phyloP scores from a whole-genome alignment of 2,329 filamentous ascomycete genomes.

The Alternaria hordeiaustralica region DNA sequence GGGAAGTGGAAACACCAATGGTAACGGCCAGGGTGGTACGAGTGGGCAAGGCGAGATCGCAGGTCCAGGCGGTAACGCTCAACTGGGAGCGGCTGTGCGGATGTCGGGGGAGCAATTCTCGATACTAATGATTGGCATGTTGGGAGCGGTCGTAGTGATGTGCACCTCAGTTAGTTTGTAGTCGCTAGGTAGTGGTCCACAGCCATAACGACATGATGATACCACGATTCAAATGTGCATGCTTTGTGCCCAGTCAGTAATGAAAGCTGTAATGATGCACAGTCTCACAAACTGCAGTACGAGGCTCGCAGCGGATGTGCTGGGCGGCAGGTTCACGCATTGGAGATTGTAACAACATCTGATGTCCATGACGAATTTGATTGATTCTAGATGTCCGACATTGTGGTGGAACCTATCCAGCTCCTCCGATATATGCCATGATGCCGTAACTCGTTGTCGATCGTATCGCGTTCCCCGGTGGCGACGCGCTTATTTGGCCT shows the following conservation, averaged over 20 bases:
- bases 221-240: neutral
- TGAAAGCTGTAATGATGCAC: neutral
- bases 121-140: constrained; percentile 18
- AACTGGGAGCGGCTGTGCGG: constrained; percentile 14
- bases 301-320: neutral
- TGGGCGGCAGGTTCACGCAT: neutral
- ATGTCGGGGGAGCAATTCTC: constrained; percentile 16
- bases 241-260: neutral
- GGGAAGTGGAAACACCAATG: neutral
- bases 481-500: constrained; percentile 60
- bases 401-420: constrained; percentile 28
- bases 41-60: constrained; percentile 18
- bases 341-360: neutral
- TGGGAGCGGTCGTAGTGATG: constrained; percentile 15
- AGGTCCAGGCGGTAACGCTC: neutral
- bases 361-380: constrained; percentile 30
- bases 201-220: neutral
- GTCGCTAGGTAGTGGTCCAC: neutral
- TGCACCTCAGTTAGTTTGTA: constrained; percentile 18
- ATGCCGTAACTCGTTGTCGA: constrained; percentile 35
- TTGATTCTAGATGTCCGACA: constrained; percentile 38
- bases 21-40: neutral
- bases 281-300: neutral
- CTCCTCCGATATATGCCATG: constrained; percentile 31
- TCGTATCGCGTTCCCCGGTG: constrained; percentile 20